Base-by-base conservation (phyloP, 2,329 filamentous ascomycete species). In the Davidsoniella neocaledoniae region DNA sequence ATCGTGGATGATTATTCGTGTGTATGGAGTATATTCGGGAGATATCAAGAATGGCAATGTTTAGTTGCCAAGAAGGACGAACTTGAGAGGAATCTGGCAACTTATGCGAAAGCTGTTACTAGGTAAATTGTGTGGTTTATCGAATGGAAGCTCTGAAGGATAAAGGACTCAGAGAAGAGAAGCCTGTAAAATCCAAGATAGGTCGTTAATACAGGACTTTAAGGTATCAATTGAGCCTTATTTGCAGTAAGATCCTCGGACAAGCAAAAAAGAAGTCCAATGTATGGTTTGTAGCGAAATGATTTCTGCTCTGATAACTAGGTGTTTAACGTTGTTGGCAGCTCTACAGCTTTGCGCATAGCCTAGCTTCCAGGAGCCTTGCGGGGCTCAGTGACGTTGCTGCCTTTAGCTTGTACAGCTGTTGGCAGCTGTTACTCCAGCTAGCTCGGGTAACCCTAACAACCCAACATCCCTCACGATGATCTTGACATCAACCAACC, bases 1-100 rank as follows among this genome's bases (percentile, higher is more conserved):
- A 81, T 81, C 45, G 49, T 54, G 49, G 19, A 7, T 33, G 12
- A 41, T 23, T 19, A 19, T 19, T 19, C 19, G 12, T 9, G 48
- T 12, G 38, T 47, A n/a, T 25, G 47, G 26, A 36, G 29, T n/a
- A 17, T 3, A 23, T n/a, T 42, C 33, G 9, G n/a, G 16, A 23
- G 2, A 12, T 14, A 29, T 21, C 23, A 12, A 4, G 19, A 42
- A 33, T 50, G 40, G 36, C 8, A 10, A 12, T 33, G 29, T 33
- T 33, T 2, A 9, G 29, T 12, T 12, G 29, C 12, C 6, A 33
- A 33, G 29, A 33, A 33, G 29, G 29, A 33, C 5, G 29, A 12
- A 12, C 29, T 12, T 49, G 10, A 12, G 29, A 33, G 12, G 29
- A 10, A 33, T 12, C 26, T 49, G 5, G 19, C 25, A 39, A 41